phyloP scores from a whole-genome alignment of 257 asterid species.

The Solanum corneliomulleri region DNA sequence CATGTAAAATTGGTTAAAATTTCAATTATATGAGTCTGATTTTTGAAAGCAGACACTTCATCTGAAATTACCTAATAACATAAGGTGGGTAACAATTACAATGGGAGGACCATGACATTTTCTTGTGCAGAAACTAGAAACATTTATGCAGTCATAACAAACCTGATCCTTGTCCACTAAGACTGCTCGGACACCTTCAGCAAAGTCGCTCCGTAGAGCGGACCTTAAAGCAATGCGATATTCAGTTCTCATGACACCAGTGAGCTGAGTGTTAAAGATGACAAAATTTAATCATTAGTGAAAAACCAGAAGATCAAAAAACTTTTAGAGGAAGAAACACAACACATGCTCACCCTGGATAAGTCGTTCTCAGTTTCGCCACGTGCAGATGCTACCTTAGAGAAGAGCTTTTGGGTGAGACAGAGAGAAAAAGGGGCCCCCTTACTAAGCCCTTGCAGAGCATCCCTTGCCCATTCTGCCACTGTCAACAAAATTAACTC shows the following conservation, averaged over 20 bases:
- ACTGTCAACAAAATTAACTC: conserved; percentile 28
- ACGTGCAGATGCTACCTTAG: conserved; percentile 70
- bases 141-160: background rate
- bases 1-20: background rate
- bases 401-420: conserved; percentile 67
- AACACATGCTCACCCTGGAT: conserved; percentile 41
- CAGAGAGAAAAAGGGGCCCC: conserved; percentile 93
- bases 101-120: background rate
- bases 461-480: conserved; percentile 97
- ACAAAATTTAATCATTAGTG: background rate
- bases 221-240: conserved; percentile 77
- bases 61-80: background rate
- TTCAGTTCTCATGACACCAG: conserved; percentile 84
- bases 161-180: conserved; percentile 98
- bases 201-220: conserved; percentile 67
- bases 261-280: conserved; percentile 38
- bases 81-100: background rate
- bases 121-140: background rate
- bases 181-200: conserved; percentile 96
- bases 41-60: background rate
- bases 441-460: conserved; percentile 76
- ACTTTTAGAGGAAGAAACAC: background rate
- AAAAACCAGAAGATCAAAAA: background rate
- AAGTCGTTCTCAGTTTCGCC: conserved; percentile 38
- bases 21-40: background rate